Percentiles rank a stretch among this genome's conserved stretches.
Evolutionary conservation across 495 filamentous ascomycete species (phyloP).

Genomic region (Lasiosphaeriaceae sp.): DNA sequence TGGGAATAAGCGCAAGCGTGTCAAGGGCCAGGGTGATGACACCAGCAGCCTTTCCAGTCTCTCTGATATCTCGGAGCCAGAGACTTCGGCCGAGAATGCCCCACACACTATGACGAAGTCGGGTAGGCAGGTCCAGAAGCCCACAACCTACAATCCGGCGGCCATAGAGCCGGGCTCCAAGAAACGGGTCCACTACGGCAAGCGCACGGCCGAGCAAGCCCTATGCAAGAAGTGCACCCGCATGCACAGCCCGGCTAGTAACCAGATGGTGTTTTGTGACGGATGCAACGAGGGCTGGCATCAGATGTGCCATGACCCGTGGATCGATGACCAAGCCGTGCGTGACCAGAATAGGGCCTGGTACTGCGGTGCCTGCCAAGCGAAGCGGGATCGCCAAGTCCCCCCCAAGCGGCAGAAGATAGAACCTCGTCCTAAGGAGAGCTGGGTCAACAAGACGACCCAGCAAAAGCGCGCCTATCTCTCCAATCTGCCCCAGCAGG

Average conservation of each 20-base stretch:
- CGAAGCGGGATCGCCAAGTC: conserved; percentile 40
- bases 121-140: conserved; percentile 74
- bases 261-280: conserved; percentile 94
- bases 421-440: conserved; percentile 26
- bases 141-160: conserved; percentile 63
- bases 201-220: conserved; percentile 47
- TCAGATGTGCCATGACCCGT: conserved; percentile 84
- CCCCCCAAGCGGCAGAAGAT: conserved; percentile 32
- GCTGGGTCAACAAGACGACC: conserved; percentile 41
- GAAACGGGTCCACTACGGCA: conserved; percentile 42
- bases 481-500: conserved; percentile 30
- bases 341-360: conserved; percentile 61
- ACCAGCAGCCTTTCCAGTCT: conserved; percentile 11
- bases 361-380: conserved; percentile 68
- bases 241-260: conserved; percentile 67
- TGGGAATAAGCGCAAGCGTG: conserved; percentile 14
- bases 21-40: conserved; percentile 14
- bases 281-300: conserved; percentile 87
- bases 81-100: conserved; percentile 18
- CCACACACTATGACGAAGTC: conserved; percentile 76
- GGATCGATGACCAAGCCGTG: conserved; percentile 68
- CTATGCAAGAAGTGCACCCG: conserved; percentile 77
- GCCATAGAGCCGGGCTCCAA: conserved; percentile 33
- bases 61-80: conserved; percentile 13
- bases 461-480: conserved; percentile 39